These are phyloP conservation scores for Salvia splendens DNA, from an alignment of 257 asterid genomes.

Conservation along the genomic window DNA sequence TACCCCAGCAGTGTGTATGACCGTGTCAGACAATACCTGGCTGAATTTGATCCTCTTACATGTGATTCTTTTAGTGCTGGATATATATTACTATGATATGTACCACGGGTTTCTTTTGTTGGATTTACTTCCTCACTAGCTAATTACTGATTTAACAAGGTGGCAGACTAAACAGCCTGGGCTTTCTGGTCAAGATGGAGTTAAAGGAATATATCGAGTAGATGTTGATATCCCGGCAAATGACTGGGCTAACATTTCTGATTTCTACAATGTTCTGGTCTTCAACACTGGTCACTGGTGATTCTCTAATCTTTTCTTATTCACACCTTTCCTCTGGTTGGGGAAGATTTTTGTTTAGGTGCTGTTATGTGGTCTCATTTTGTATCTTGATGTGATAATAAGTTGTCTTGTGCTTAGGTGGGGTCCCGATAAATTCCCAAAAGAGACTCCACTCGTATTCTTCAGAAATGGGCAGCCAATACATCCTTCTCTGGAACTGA, in stretches of 20 bases:
- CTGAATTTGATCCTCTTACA: slow-evolving; percentile 16
- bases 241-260: slow-evolving; percentile 76
- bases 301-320: slow-evolving; percentile 34
- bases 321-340: background rate
- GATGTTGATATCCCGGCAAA: slow-evolving; percentile 88
- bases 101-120: slow-evolving; percentile 27
- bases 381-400: slow-evolving; percentile 5
- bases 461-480: slow-evolving; percentile 69
- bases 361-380: background rate
- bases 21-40: background rate
- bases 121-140: slow-evolving; percentile 55
- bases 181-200: slow-evolving; percentile 46
- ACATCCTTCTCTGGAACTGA: slow-evolving; percentile 63
- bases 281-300: slow-evolving; percentile 98
- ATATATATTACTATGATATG: background rate
- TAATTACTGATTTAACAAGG: slow-evolving; percentile 70
- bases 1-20: too few relatives aligned
- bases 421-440: slow-evolving; percentile 90
- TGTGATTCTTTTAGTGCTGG: slow-evolving; percentile 20
- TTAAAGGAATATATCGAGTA: slow-evolving; percentile 70
- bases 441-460: slow-evolving; percentile 83
- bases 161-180: slow-evolving; percentile 68
- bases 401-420: slow-evolving; percentile 58
- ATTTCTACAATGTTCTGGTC: slow-evolving; percentile 74
- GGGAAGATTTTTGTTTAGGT: background rate